These are phyloP conservation scores for Collybiopsis luxurians DNA, from an alignment of 768 basidiomycete genomes.

Conservation along the genomic window DNA sequence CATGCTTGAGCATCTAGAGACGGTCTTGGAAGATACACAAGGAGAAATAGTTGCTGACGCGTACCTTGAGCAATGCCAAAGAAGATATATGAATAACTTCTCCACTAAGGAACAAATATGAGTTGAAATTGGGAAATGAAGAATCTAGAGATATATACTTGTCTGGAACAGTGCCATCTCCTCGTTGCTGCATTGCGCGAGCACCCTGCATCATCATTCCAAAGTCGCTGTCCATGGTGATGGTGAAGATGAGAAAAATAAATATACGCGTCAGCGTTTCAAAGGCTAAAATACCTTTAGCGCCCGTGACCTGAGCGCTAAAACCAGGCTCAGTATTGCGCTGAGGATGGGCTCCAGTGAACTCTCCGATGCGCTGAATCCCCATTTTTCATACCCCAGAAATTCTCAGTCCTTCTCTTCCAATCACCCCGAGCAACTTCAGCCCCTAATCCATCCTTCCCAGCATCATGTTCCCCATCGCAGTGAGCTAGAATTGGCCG, in stretches of 20 bases:
- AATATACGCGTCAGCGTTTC: constrained; percentile 43
- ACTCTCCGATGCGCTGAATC: constrained; percentile 78
- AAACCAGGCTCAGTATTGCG: not conserved
- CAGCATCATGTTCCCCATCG: constrained; percentile 52
- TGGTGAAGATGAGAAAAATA: constrained; percentile 13
- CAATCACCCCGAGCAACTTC: constrained; percentile 18
- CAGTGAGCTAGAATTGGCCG: constrained; percentile 64
- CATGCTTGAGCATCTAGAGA: constrained; percentile 95
- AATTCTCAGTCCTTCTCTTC: constrained; percentile 10
- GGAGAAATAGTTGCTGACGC: constrained; percentile 11
- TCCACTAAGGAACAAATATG: constrained; percentile 48
- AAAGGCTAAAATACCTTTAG: too few relatives aligned
- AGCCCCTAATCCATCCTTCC: constrained; percentile 25
- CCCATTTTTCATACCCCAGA: constrained; percentile 43
- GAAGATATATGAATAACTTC: constrained; percentile 98
- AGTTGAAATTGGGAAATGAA: not conserved
- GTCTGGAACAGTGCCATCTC: constrained; percentile 64
- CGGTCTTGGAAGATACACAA: not conserved
- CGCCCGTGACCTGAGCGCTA: too few relatives aligned
- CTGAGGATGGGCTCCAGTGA: constrained; percentile 43
- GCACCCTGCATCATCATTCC: constrained; percentile 47
- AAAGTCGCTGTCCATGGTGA: constrained; percentile 48
- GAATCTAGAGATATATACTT: constrained; percentile 47
- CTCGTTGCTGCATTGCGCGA: constrained; percentile 34
- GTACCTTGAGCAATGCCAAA: constrained; percentile 91